A percentile compares a stretch with the other conserved stretches of the same genome.
These are phyloP conservation scores for Apostasia shenzhenica DNA, from an alignment of 106 monocot species.

Conservation along the genomic window DNA sequence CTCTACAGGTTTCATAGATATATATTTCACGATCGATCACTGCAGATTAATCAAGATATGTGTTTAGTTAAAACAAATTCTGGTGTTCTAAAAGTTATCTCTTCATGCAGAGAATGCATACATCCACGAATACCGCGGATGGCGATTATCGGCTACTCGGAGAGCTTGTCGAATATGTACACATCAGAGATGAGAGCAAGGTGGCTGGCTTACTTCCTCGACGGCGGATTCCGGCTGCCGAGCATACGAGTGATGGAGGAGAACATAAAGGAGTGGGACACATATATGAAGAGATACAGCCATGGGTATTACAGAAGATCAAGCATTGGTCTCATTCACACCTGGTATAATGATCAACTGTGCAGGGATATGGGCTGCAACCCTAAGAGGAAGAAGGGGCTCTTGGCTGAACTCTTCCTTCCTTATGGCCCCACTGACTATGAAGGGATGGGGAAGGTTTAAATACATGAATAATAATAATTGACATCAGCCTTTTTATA, in stretches of 20 bases:
- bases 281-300: constrained; percentile 26
- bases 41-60: too few relatives aligned
- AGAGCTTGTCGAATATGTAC: constrained; percentile 40
- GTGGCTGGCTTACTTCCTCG: constrained; percentile 55
- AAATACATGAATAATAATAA: too few relatives aligned
- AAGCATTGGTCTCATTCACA: constrained; percentile 26
- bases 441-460: neutral
- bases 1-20: constrained; percentile 45
- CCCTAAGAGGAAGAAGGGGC: constrained; percentile 42
- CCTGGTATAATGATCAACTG: constrained; percentile 56
- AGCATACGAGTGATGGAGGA: constrained; percentile 45
- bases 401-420: constrained; percentile 42
- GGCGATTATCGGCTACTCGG: constrained; percentile 52
- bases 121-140: constrained; percentile 60
- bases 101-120: constrained; percentile 37
- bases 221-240: constrained; percentile 44
- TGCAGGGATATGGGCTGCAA: constrained; percentile 55
- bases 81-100: neutral
- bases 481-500: too few relatives aligned
- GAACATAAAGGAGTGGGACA: constrained; percentile 36
- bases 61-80: too few relatives aligned
- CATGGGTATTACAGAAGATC: constrained; percentile 19
- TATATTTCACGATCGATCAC: too few relatives aligned
- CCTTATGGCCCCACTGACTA: constrained; percentile 66
- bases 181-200: constrained; percentile 55